A percentile compares a stretch with the other conserved stretches of the same genome.
Conservation (phyloP, 495 filamentous ascomycete species). For the Lasiosphaeris hirsuta region DNA sequence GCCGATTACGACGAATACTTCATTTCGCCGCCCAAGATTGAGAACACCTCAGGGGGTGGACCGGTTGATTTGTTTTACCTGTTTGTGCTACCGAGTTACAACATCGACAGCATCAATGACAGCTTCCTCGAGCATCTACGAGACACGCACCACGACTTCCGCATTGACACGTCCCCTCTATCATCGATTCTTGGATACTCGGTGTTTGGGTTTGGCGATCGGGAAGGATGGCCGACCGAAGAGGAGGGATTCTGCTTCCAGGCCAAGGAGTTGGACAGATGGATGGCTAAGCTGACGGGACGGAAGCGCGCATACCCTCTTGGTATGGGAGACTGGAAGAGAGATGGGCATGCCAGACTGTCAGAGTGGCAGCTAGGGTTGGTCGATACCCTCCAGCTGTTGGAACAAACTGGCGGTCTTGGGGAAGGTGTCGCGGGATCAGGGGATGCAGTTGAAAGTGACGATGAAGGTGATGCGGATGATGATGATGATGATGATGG, state of each 20-base stretch:
- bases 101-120: conserved; percentile 84
- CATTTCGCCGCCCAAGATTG: conserved; percentile 56
- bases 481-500: conserved; percentile 58
- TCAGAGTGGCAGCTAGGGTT: conserved; percentile 76
- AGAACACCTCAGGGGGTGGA: conserved; percentile 19
- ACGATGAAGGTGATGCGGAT: conserved; percentile 61
- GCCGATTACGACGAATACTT: conserved; percentile 93
- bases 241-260: conserved; percentile 90
- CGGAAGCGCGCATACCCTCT: conserved; percentile 76
- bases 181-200: conserved; percentile 76
- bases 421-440: conserved; percentile 80
- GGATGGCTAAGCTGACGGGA: conserved; percentile 89
- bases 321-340: conserved; percentile 82
- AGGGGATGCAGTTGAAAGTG: conserved; percentile 79
- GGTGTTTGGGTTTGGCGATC: conserved; percentile 91
- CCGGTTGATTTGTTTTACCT: conserved; percentile 70
- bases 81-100: conserved; percentile 79
- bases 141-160: conserved; percentile 93
- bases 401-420: conserved; percentile 56
- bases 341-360: conserved; percentile 59
- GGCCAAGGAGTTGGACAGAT: conserved; percentile 82
- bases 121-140: conserved; percentile 77
- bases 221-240: conserved; percentile 84
- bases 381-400: conserved; percentile 64
- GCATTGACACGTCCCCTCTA: conserved; percentile 85